Conservation (phyloP, 192 early-diverging fungal genomes). For the Backusella circina region DNA sequence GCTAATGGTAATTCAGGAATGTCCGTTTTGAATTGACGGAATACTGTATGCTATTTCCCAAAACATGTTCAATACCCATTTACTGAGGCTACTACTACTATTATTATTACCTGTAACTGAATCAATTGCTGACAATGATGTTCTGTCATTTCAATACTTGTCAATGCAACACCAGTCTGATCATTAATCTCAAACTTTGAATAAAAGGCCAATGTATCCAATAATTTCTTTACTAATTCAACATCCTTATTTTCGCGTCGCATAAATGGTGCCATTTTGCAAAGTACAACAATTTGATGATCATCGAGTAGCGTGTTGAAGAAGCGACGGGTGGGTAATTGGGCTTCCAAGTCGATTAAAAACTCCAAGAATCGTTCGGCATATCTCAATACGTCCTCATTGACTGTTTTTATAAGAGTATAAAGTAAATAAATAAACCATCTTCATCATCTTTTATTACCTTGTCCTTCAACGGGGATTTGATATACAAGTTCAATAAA, state of each 20-base stretch:
- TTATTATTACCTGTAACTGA: constrained; percentile 55
- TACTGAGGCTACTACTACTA: not conserved
- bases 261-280: constrained; percentile 44
- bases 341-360: constrained; percentile 81
- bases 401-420: not conserved
- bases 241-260: constrained; percentile 31
- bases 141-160: constrained; percentile 59
- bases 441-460: constrained; percentile 11
- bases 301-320: constrained; percentile 80
- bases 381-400: constrained; percentile 52
- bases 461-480: constrained; percentile 46
- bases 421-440: not conserved
- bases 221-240: constrained; percentile 58
- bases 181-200: constrained; percentile 79
- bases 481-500: constrained; percentile 60
- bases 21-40: constrained; percentile 58
- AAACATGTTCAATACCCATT: not conserved
- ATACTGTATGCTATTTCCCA: constrained; percentile 58
- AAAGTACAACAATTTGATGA: constrained; percentile 62
- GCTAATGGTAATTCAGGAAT: constrained; percentile 75
- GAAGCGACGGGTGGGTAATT: constrained; percentile 90
- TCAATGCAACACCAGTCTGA: constrained; percentile 72
- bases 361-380: constrained; percentile 78
- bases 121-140: constrained; percentile 59
- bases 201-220: constrained; percentile 70